These are phyloP conservation scores for Paramecium octaurelia DNA, from an alignment of 73 alveolate genomes.

Conservation along the genomic window DNA sequence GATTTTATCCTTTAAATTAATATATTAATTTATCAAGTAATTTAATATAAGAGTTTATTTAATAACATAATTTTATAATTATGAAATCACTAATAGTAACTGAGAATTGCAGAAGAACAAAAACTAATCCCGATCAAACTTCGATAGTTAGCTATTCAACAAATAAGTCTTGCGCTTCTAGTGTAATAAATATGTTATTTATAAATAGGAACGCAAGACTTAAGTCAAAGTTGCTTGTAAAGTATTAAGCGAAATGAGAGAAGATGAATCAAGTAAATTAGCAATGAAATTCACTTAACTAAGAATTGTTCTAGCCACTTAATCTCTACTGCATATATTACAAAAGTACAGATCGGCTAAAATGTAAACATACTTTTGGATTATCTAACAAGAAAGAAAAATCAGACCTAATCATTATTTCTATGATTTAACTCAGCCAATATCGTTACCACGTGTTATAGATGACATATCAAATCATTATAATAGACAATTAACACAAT, in stretches of 20 bases:
- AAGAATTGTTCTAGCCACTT: background rate
- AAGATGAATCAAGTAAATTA: conserved; percentile 9
- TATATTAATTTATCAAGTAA: background rate
- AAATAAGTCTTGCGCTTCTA: background rate
- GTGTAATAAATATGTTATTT: background rate
- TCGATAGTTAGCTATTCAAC: background rate
- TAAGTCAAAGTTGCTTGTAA: background rate
- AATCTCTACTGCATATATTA: background rate
- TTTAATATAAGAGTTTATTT: background rate
- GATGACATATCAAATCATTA: background rate
- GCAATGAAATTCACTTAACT: conserved; percentile 16
- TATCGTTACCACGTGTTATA: background rate
- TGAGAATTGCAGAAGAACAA: background rate
- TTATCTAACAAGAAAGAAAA: background rate
- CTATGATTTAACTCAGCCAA: background rate
- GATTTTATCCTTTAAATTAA: background rate
- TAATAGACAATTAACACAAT: background rate
- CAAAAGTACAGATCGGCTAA: background rate
- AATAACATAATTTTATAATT: background rate
- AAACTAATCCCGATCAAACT: background rate
- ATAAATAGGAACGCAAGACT: background rate
- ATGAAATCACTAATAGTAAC: background rate
- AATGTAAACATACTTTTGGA: background rate
- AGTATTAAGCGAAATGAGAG: conserved; percentile 3
- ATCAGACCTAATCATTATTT: background rate